Conservation (phyloP, 2,329 filamentous ascomycete genomes). For the Colletotrichum salicis region DNA sequence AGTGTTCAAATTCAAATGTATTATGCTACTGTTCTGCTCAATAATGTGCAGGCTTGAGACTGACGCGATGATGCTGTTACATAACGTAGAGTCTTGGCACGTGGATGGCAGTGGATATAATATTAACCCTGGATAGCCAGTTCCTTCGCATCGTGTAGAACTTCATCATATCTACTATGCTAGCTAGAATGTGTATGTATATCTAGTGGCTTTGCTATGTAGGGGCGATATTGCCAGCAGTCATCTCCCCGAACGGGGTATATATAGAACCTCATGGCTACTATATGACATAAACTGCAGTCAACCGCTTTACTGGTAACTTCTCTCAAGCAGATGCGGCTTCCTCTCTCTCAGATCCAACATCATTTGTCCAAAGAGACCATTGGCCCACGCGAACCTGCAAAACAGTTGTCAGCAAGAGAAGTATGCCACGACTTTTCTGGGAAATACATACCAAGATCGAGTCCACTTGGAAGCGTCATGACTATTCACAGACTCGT, state of each 20-base stretch:
- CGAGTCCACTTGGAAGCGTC: conserved; percentile 57
- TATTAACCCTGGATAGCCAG: neutral
- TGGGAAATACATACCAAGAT: conserved; percentile 50
- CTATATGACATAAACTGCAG: neutral
- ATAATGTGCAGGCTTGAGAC: neutral
- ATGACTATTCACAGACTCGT: conserved; percentile 81
- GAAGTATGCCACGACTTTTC: neutral
- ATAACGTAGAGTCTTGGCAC: neutral
- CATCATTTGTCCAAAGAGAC: conserved; percentile 85
- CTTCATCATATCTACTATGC: neutral
- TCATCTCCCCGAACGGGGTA: neutral
- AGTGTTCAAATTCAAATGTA: conserved; percentile 11
- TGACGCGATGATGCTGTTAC: neutral
- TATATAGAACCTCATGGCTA: neutral
- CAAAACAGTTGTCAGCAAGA: conserved; percentile 39
- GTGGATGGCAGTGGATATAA: neutral
- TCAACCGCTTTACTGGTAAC: conserved; percentile 52
- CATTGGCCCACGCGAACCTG: conserved; percentile 92
- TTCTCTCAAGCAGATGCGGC: conserved; percentile 68
- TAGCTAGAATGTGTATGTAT: neutral
- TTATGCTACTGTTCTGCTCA: neutral
- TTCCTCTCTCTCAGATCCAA: conserved; percentile 79
- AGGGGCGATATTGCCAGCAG: no score
- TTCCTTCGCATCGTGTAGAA: neutral
- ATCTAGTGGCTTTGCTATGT: neutral